These are phyloP conservation scores for Elsinoe batatas DNA, from an alignment of 2,329 filamentous ascomycete species.

Conservation along the genomic window DNA sequence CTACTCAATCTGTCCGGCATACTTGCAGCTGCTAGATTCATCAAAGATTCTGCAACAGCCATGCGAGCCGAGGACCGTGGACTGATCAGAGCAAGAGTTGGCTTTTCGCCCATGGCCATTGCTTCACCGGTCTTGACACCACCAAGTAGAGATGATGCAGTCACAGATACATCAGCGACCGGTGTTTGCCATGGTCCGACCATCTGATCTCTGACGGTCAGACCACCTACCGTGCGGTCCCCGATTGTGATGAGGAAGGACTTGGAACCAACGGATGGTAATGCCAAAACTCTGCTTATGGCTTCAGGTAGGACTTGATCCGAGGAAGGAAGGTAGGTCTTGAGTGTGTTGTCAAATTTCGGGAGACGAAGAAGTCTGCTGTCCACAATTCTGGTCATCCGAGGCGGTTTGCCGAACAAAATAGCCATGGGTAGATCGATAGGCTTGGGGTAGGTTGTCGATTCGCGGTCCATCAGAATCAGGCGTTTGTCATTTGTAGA, in stretches of 20 bases:
- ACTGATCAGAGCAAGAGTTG: conserved; percentile 78
- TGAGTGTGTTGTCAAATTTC: conserved; percentile 65
- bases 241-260: conserved; percentile 95
- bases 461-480: conserved; percentile 72
- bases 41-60: conserved; percentile 86
- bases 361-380: conserved; percentile 58
- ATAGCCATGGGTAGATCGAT: conserved; percentile 86
- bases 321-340: conserved; percentile 48
- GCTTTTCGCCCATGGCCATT: conserved; percentile 96
- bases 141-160: conserved; percentile 65
- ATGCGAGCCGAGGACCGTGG: conserved; percentile 86
- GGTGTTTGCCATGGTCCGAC: conserved; percentile 94
- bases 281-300: conserved; percentile 66
- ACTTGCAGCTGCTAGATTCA: conserved; percentile 82
- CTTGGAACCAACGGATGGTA: conserved; percentile 92
- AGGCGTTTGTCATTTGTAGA: conserved; percentile 61
- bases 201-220: conserved; percentile 86
- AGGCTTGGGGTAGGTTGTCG: conserved; percentile 60
- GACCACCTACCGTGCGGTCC: conserved; percentile 81
- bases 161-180: conserved; percentile 88
- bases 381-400: conserved; percentile 64
- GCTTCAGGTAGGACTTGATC: conserved; percentile 46
- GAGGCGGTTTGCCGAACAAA: conserved; percentile 79
- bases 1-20: conserved; percentile 62
- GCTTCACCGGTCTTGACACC: conserved; percentile 76